These are phyloP conservation scores for Aspergillus cristatus DNA, from an alignment of 495 filamentous ascomycete genomes.

Conservation along the genomic window DNA sequence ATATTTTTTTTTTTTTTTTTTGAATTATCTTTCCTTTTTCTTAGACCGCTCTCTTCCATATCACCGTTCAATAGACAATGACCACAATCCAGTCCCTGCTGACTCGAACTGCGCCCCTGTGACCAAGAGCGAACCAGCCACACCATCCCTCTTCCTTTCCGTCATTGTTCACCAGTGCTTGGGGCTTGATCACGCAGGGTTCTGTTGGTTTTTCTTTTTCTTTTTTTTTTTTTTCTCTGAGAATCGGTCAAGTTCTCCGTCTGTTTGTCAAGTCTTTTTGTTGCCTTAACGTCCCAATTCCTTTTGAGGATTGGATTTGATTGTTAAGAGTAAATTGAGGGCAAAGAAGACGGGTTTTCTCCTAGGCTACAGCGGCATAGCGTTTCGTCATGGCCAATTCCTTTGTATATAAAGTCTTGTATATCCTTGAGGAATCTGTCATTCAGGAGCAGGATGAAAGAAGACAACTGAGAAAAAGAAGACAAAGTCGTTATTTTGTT, in stretches of 20 bases:
- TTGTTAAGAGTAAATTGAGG: too few species aligned
- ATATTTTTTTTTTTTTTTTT: background rate
- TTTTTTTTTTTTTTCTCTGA: background rate
- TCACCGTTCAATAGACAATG: too few species aligned
- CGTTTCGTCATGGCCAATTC: too few species aligned
- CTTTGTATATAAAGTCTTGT: background rate
- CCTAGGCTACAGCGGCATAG: too few species aligned
- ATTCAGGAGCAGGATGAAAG: background rate
- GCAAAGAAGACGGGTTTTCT: too few species aligned
- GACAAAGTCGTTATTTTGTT: background rate
- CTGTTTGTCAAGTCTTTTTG: too few species aligned
- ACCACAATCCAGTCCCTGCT: slow-evolving; percentile 9
- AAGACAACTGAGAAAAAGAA: background rate
- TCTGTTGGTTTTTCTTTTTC: background rate
- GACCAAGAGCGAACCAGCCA: slow-evolving; percentile 10
- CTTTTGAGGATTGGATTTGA: too few species aligned
- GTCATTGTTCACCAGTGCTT: background rate
- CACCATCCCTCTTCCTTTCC: slow-evolving; percentile 1
- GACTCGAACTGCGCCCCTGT: slow-evolving; percentile 19
- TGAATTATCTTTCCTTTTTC: too few species aligned
- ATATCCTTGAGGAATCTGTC: slow-evolving; percentile 7
- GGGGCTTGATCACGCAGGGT: background rate
- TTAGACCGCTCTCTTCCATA: too few species aligned
- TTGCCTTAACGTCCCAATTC: too few species aligned
- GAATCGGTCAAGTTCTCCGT: too few species aligned